A percentile compares a stretch with the other conserved stretches of the same genome.
These are phyloP conservation scores for Schizosaccharomyces japonicus DNA, from an alignment of 805 yeast genomes.

Conservation along the genomic window DNA sequence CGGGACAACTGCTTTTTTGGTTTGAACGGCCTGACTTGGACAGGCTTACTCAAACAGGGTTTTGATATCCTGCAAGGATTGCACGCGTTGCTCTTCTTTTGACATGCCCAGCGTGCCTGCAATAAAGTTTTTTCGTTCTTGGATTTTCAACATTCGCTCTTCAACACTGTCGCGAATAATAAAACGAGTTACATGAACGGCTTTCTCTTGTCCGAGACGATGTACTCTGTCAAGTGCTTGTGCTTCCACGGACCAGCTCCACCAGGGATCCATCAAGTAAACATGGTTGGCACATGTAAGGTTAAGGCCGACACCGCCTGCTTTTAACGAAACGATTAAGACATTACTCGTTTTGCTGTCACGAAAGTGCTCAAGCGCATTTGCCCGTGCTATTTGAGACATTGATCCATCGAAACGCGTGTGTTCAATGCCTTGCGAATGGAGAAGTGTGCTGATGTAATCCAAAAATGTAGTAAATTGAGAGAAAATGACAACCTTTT, in stretches of 20 bases:
- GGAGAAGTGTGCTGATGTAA: constrained; percentile 39
- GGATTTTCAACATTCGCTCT: constrained; percentile 67
- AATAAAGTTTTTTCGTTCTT: constrained; percentile 38
- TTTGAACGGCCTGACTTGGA: too few relatives aligned
- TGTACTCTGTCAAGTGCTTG: constrained; percentile 37
- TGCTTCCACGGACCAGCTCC: constrained; percentile 48
- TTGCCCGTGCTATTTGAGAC: constrained; percentile 37
- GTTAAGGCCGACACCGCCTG: constrained; percentile 87
- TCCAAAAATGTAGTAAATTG: constrained; percentile 72
- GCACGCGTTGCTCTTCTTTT: constrained; percentile 16
- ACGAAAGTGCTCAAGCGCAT: constrained; percentile 34
- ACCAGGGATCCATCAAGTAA: constrained; percentile 89
- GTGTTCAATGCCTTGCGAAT: constrained; percentile 26
- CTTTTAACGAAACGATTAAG: constrained; percentile 52
- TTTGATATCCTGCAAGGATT: constrained; percentile 16
- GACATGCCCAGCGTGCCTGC: constrained; percentile 16
- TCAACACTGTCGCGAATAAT: constrained; percentile 67
- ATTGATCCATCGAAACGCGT: constrained; percentile 69
- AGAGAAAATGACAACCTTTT: constrained; percentile 68
- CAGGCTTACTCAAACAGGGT: constrained; percentile 14
- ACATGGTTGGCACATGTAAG: constrained; percentile 67
- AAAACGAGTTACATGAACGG: constrained; percentile 55
- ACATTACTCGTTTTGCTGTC: constrained; percentile 21
- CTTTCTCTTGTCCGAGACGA: constrained; percentile 56
- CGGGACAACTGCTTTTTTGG: too few relatives aligned